Evolutionary conservation across 164 flowering plant species (phyloP), one percentile per base, ranked within the genome.

Genomic region (Pachysandra terminalis): DNA sequence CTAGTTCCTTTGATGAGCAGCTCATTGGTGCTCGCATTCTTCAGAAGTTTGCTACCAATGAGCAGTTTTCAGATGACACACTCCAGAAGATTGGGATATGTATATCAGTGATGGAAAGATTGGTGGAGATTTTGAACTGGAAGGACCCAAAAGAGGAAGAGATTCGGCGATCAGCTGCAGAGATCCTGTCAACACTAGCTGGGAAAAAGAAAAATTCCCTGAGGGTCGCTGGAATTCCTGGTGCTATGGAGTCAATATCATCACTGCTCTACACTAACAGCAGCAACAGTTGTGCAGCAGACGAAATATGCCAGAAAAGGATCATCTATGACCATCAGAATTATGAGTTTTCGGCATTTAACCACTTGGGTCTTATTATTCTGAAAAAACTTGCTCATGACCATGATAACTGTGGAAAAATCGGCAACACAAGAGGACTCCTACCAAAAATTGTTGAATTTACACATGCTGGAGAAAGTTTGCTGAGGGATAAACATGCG

Each of bases 91-190:
- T 95, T 67, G 97, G 96, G 15, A 85, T 79, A 21, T 84, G 80
- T 26, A 62, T 84, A 32, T 48, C 82, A 0, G 88, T 84, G 24
- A 82, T 92, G 67, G 97, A 95, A 66, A 79, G 96, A 70, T 65
- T 90, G 56, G 94, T 95, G 0, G 98, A 95, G 78, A 91, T 91
- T 88, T 57, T 95, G 82, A 91, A 90, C 65, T 95, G 98, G 98
- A 92, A 88, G 69, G 89, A 90, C 68, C 81, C 75, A 6, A 72
- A 74, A 70, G 92, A 95, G 64, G 93, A 90, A 74, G 94, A 86
- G 77, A 87, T 88, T 58, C 80, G 98, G 72, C 74, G 60, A 60
- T 81, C 91, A 22, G 91, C 99, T 5, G 97, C 97, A 22, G 85
- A 83, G 45, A 89, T 95, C 0, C 53, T 95, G 67, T 83, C 91